Conservation (phyloP, 208 protist species). For the Strigomonas galati region DNA sequence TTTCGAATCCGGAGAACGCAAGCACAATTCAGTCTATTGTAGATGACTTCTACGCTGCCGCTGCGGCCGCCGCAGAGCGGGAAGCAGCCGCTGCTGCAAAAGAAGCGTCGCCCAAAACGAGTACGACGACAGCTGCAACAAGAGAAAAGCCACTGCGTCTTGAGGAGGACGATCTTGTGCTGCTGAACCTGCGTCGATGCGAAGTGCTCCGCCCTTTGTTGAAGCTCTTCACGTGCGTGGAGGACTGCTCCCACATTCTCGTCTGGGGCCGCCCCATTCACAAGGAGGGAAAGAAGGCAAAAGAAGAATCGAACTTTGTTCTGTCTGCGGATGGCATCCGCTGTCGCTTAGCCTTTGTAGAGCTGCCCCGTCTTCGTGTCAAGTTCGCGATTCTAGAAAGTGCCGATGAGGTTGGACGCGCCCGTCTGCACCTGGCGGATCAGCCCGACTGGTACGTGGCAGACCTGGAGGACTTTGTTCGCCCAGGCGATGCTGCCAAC, state of each 20-base stretch:
- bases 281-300: slow-evolving; percentile 1
- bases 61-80: not conserved
- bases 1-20: slow-evolving; percentile 15
- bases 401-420: slow-evolving; percentile 36
- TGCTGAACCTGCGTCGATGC: slow-evolving; percentile 46
- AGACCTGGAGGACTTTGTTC: slow-evolving; percentile 36
- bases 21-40: slow-evolving; percentile 14
- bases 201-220: slow-evolving; percentile 40
- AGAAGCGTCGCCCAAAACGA: no score
- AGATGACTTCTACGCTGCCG: not conserved
- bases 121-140: not conserved
- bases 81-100: no score
- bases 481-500: not conserved
- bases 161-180: slow-evolving; percentile 27
- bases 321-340: not conserved
- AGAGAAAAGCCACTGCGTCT: not conserved
- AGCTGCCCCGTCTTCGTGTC: slow-evolving; percentile 89
- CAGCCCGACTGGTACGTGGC: slow-evolving; percentile 72
- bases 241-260: slow-evolving; percentile 87
- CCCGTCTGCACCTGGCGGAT: slow-evolving; percentile 70
- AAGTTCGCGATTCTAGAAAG: slow-evolving; percentile 53
- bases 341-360: slow-evolving; percentile 32
- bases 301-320: not conserved
- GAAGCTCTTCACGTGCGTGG: slow-evolving; percentile 51
- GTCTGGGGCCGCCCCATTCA: slow-evolving; percentile 47